These are phyloP conservation scores for Hericium alpestre DNA, from an alignment of 768 basidiomycete species.

Conservation along the genomic window DNA sequence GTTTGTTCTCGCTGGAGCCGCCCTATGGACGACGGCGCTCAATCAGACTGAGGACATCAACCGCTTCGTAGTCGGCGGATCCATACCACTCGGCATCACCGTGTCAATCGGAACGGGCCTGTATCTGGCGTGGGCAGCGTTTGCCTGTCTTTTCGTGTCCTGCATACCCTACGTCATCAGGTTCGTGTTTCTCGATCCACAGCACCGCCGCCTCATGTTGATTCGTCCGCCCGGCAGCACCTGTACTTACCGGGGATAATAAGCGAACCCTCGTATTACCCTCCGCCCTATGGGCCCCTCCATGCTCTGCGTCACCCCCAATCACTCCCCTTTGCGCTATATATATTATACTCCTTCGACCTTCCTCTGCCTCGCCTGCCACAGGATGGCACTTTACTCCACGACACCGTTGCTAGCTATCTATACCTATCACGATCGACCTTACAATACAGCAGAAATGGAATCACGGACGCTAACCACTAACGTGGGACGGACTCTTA, in stretches of 20 bases:
- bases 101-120: conserved; percentile 54
- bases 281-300: not conserved
- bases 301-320: not conserved
- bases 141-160: conserved; percentile 54
- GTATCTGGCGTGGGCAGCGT: conserved; percentile 65
- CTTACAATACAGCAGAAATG: not conserved
- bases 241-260: not conserved
- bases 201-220: not conserved
- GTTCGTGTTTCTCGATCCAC: conserved; percentile 28
- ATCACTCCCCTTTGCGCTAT: not conserved
- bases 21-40: conserved; percentile 71
- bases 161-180: conserved; percentile 69
- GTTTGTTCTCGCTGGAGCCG: conserved; percentile 56
- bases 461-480: not conserved
- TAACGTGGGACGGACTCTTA: not conserved
- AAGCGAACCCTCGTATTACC: not conserved
- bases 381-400: not conserved
- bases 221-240: not conserved
- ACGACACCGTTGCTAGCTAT: not conserved
- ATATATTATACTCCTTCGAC: not conserved
- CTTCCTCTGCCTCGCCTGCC: not conserved
- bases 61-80: conserved; percentile 28
- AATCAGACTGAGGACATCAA: conserved; percentile 56
- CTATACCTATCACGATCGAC: not conserved
- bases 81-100: conserved; percentile 46